phyloP scores from a whole-genome alignment of 2,329 filamentous ascomycete species.

The Hypoxylon sp. region DNA sequence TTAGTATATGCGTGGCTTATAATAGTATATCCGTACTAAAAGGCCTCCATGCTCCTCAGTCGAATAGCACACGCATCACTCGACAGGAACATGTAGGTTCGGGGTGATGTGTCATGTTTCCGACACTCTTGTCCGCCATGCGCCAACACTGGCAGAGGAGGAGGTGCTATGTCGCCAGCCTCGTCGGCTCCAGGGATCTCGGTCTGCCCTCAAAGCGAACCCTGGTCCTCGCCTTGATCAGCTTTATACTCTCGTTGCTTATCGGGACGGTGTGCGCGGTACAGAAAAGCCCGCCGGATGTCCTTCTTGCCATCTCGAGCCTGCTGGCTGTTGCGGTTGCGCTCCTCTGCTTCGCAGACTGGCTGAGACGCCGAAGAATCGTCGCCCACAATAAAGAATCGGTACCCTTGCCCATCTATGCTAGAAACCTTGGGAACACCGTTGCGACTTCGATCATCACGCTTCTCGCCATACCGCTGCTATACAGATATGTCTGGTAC shows the following conservation, averaged over 20 bases:
- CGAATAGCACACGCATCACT: background rate
- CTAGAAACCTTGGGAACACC: slow-evolving; percentile 9
- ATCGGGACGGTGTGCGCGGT: slow-evolving; percentile 5
- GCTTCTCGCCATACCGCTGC: slow-evolving; percentile 7
- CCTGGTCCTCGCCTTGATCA: background rate
- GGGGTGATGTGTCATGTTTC: background rate
- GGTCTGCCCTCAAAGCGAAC: slow-evolving; percentile 11
- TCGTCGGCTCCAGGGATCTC: background rate
- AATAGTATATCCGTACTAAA: too few relatives aligned
- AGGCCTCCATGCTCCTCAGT: too few relatives aligned
- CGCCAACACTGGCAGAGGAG: background rate
- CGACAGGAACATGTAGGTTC: background rate
- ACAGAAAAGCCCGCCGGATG: background rate
- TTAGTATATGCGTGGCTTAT: background rate
- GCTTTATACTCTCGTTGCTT: slow-evolving; percentile 8
- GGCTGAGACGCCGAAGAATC: background rate
- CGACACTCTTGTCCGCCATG: too few relatives aligned
- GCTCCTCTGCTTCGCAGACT: background rate
- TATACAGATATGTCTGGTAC: slow-evolving; percentile 9
- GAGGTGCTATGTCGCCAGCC: background rate
- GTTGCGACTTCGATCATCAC: slow-evolving; percentile 7
- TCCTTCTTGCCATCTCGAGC: background rate
- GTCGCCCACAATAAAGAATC: background rate
- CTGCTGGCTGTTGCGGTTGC: background rate
- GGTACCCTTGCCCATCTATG: background rate